Base-by-base conservation (phyloP, 1,139 yeast genomes). In the Kazachstania sp. region DNA sequence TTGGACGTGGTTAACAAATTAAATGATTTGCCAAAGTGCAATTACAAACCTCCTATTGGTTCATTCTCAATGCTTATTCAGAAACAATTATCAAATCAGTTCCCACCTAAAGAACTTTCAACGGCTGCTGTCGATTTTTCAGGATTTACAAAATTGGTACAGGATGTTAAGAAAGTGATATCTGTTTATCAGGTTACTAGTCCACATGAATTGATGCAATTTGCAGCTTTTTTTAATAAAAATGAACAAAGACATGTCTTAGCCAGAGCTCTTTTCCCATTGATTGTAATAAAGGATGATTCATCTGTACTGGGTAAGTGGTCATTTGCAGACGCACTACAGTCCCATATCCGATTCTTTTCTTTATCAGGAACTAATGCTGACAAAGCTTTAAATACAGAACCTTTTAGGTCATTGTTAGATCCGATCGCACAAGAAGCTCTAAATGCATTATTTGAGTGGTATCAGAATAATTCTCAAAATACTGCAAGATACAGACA, bases 401-500 rank as follows among this genome's bases (percentile, higher is more conserved):
- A 55, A 15, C 47, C 58, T 4, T 60, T 43, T 3, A 20, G 41
- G 18, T 18, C 57, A 12, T 35, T 56, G 7, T 12, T 60, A 7
- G 52, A 54, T 1, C 57, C 54, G 4, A 44, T 49, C 2, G 36
- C 57, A 18, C 55, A 55, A 30, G 66, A 63, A 43, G 53, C 56
- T 23, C 45, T 56, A 13, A 54, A 71, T 2, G 76, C 75, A 0
- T 64, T 72, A 23, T 77, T 77, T 58, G 87, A 83, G 49, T 69
- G 74, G 57, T 61, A 85, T 37, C 75, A 79, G 12, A 70, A 75
- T 2, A 69, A 72, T 51, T 82, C 86, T 16, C 85, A 82, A 63
- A 90, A 90, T 59, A 79, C 86, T 28, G 80, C 95, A 46, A 75
- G 96, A 46, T 92, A 86, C 60, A 77, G 96, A 53, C 96, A 87